phyloP scores from a whole-genome alignment of 192 early-diverging fungal species.

The Borealophlyctis nickersoniae region DNA sequence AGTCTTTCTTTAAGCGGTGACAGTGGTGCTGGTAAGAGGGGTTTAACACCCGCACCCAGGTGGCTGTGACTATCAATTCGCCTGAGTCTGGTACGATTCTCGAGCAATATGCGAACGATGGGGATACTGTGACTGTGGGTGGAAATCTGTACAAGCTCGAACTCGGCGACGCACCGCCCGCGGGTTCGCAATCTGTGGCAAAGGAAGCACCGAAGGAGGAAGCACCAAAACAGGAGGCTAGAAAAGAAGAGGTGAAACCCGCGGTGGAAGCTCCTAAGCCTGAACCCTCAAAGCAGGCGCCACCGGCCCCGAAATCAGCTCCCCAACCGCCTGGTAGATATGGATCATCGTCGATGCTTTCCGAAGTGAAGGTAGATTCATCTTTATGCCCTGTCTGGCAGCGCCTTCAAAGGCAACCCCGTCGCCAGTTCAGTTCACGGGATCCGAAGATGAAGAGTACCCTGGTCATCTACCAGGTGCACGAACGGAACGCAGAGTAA shows the following conservation, averaged over 20 bases:
- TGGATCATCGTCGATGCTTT: slow-evolving; percentile 2
- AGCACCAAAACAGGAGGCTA: slow-evolving; percentile 18
- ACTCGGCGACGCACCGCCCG: slow-evolving; percentile 61
- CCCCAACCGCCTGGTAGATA: slow-evolving; percentile 11
- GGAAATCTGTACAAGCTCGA: slow-evolving; percentile 94
- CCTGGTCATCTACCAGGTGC: slow-evolving; percentile 29
- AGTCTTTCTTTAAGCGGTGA: background rate
- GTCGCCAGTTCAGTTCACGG: background rate
- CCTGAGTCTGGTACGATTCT: slow-evolving; percentile 86
- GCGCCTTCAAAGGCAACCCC: slow-evolving; percentile 4
- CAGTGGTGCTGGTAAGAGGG: background rate
- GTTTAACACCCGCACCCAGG: too few relatives aligned
- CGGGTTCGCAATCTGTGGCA: slow-evolving; percentile 15
- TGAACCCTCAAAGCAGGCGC: slow-evolving; percentile 30
- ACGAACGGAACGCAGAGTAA: slow-evolving; percentile 29
- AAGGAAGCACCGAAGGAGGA: slow-evolving; percentile 11
- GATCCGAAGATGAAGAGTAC: slow-evolving; percentile 22
- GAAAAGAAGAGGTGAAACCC: slow-evolving; percentile 23
- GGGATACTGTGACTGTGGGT: slow-evolving; percentile 86
- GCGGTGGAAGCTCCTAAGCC: slow-evolving; percentile 17
- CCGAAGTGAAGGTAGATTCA: too few relatives aligned
- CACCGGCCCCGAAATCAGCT: slow-evolving; percentile 30
- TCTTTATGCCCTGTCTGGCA: too few relatives aligned
- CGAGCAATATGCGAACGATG: slow-evolving; percentile 78
- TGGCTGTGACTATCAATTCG: slow-evolving; percentile 97